A percentile compares a stretch with the other conserved stretches of the same genome.
phyloP scores from a whole-genome alignment of 768 basidiomycete species.

The Trametes punicea region DNA sequence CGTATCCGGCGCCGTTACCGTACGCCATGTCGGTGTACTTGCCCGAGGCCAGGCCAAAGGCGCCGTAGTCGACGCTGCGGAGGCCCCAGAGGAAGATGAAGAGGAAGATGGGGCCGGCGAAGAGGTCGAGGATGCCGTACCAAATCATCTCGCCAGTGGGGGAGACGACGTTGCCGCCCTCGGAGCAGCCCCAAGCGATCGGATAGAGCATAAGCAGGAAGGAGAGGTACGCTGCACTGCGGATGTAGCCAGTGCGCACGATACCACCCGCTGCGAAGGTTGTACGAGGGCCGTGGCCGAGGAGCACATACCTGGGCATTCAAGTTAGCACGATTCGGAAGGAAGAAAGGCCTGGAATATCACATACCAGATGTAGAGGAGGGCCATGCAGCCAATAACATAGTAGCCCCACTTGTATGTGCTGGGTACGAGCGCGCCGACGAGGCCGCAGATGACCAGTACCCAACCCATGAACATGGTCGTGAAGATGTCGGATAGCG shows the following conservation, averaged over 20 bases:
- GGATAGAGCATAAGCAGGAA: constrained; percentile 56
- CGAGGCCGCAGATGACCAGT: constrained; percentile 43
- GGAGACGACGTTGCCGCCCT: constrained; percentile 49
- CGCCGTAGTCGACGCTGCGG: constrained; percentile 28
- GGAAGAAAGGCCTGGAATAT: constrained; percentile 19
- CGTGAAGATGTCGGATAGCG: constrained; percentile 46
- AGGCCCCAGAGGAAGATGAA: constrained; percentile 26
- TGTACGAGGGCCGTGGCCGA: constrained; percentile 28
- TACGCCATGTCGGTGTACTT: constrained; percentile 26
- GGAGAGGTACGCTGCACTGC: constrained; percentile 41
- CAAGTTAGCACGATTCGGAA: constrained; percentile 1
- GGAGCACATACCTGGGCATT: constrained; percentile 20
- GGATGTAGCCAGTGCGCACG: constrained; percentile 30
- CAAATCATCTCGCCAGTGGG: constrained; percentile 53
- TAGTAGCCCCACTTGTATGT: constrained; percentile 56
- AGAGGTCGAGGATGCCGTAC: constrained; percentile 48
- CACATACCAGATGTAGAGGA: constrained; percentile 49
- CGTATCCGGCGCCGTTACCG: constrained; percentile 14
- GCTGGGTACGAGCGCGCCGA: constrained; percentile 48
- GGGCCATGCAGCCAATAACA: constrained; percentile 42
- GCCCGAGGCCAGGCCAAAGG: constrained; percentile 29
- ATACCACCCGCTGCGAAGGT: constrained; percentile 25
- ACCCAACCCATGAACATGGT: constrained; percentile 46
- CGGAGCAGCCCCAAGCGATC: constrained; percentile 54
- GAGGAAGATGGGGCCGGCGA: constrained; percentile 41